phyloP scores from a whole-genome alignment of 2,329 filamentous ascomycete species.

The Hymenoscyphus scutula region DNA sequence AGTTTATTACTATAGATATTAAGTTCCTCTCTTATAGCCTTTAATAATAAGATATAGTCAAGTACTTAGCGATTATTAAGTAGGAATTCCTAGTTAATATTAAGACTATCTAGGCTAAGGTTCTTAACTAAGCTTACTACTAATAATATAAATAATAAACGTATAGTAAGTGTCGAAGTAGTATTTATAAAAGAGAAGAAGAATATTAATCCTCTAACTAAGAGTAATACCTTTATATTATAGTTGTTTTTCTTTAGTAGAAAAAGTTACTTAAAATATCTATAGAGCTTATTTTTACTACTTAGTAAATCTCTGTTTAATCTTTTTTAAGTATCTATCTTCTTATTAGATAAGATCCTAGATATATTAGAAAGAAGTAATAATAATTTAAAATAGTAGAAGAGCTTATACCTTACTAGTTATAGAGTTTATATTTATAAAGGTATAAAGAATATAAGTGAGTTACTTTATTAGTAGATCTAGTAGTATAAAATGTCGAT shows the following conservation, averaged over 20 bases:
- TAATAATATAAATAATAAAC: constrained; percentile 68
- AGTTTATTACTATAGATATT: constrained; percentile 53
- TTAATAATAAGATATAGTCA: constrained; percentile 57
- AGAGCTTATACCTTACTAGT: background rate
- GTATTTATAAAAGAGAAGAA: constrained; percentile 77
- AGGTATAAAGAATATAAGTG: too few relatives aligned
- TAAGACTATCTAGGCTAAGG: constrained; percentile 72
- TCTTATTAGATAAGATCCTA: constrained; percentile 55
- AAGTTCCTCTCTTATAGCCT: constrained; percentile 54
- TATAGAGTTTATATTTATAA: too few relatives aligned
- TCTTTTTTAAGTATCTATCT: constrained; percentile 58
- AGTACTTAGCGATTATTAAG: constrained; percentile 52
- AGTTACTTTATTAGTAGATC: too few relatives aligned
- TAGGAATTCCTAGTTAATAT: constrained; percentile 70
- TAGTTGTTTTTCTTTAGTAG: constrained; percentile 79
- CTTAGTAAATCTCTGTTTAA: constrained; percentile 67
- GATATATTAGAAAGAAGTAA: background rate
- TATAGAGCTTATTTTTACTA: constrained; percentile 76
- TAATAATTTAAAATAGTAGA: background rate
- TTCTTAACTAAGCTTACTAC: constrained; percentile 76
- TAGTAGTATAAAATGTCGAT: too few relatives aligned
- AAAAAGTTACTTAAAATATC: constrained; percentile 84
- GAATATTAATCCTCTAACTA: constrained; percentile 92
- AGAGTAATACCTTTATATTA: constrained; percentile 79
- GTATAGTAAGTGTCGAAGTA: constrained; percentile 66